Percentiles rank a stretch among this genome's conserved stretches.
Conservation (phyloP, 2,329 filamentous ascomycete genomes). For the Plectosphaerella plurivora region DNA sequence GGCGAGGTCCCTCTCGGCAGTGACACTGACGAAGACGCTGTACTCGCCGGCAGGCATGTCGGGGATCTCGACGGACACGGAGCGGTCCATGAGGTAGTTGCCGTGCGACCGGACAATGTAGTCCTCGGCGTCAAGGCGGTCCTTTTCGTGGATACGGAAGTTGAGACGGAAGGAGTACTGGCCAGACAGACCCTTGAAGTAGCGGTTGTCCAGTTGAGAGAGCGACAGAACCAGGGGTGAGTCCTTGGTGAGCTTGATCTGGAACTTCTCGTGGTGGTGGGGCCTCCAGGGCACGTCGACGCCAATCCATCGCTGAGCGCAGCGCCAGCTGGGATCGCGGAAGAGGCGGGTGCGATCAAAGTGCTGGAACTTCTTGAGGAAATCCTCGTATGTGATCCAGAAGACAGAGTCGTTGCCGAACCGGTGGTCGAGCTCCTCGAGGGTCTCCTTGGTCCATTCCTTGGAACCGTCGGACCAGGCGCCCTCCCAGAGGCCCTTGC, state of each 20-base stretch:
- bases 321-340: conserved; percentile 52
- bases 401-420: conserved; percentile 61
- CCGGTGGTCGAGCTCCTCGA: conserved; percentile 52
- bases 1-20: conserved; percentile 40
- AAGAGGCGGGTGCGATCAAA: conserved; percentile 62
- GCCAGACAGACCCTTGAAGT: conserved; percentile 57
- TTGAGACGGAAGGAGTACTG: conserved; percentile 50
- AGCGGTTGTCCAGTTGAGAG: conserved; percentile 58
- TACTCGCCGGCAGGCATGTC: conserved; percentile 54
- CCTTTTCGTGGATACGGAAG: conserved; percentile 47
- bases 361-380: conserved; percentile 57
- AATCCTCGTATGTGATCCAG: conserved; percentile 60
- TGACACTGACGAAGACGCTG: conserved; percentile 51
- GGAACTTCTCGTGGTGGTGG: conserved; percentile 58
- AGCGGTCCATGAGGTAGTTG: conserved; percentile 54
- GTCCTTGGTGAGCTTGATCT: conserved; percentile 49
- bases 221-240: conserved; percentile 56
- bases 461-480: conserved; percentile 57
- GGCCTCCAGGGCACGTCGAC: conserved; percentile 59
- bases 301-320: conserved; percentile 56
- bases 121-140: conserved; percentile 47
- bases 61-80: conserved; percentile 53
- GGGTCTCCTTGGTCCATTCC: conserved; percentile 56
- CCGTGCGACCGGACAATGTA: conserved; percentile 57
- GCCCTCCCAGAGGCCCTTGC: conserved; percentile 56